A percentile compares a stretch with the other conserved stretches of the same genome.
phyloP scores from a whole-genome alignment of 2,329 filamentous ascomycete species.

The Arthroderma sp. region DNA sequence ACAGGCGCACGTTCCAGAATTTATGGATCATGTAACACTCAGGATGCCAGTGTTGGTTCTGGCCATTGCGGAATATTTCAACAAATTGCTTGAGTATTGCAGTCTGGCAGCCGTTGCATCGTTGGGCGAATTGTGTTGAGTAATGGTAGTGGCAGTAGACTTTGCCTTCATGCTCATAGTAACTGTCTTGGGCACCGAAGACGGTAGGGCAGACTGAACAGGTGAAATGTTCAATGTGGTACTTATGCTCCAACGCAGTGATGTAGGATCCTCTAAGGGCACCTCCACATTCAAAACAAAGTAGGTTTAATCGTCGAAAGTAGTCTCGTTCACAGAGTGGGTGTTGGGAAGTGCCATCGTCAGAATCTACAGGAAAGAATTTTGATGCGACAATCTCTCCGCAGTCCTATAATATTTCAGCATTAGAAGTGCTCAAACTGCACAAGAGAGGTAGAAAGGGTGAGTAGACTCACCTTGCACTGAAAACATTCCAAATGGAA shows the following conservation, averaged over 20 bases:
- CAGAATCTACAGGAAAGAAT: conserved; percentile 93
- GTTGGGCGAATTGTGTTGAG: conserved; percentile 90
- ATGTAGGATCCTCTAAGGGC: conserved; percentile 95
- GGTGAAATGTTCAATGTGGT: conserved; percentile 98
- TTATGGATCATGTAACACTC: conserved; percentile 99
- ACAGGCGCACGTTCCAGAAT: conserved; percentile 94
- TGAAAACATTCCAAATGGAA: conserved; percentile 98
- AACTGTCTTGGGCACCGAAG: conserved; percentile 97
- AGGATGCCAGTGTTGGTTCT: conserved; percentile 98
- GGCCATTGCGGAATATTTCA: conserved; percentile 93
- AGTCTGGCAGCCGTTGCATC: conserved; percentile 92
- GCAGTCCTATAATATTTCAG: conserved; percentile 57
- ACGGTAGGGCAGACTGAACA: conserved; percentile 94
- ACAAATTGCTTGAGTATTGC: conserved; percentile 98
- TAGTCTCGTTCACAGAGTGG: conserved; percentile 97
- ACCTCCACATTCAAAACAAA: conserved; percentile 85
- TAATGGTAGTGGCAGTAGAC: conserved; percentile 99
- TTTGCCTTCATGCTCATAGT: conserved; percentile 92
- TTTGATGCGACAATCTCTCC: conserved; percentile 95
- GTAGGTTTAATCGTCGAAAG: conserved; percentile 77
- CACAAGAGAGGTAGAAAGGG: not conserved
- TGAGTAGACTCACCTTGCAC: conserved; percentile 59
- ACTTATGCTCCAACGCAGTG: conserved; percentile 92
- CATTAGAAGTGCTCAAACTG: conserved; percentile 5
- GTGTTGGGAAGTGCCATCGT: conserved; percentile 70